phyloP scores from a whole-genome alignment of 305 asterid genomes.

The Ruellia speciosa region DNA sequence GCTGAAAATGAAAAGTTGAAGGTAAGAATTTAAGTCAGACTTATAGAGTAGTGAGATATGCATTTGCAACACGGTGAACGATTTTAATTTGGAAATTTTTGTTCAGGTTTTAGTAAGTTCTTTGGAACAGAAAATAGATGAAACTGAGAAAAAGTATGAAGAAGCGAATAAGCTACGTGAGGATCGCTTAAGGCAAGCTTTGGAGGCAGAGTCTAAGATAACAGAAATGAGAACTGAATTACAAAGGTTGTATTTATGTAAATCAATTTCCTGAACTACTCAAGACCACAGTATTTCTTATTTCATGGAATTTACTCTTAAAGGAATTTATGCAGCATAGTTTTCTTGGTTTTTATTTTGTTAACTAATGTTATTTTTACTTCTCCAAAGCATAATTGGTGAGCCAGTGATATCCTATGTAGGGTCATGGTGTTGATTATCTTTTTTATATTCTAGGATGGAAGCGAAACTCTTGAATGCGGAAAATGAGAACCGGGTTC shows the following conservation, averaged over 20 bases:
- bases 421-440: conserved; percentile 17
- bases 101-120: conserved; percentile 55
- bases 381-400: conserved; percentile 9
- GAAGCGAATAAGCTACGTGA: conserved; percentile 57
- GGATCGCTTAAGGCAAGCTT: conserved; percentile 58
- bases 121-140: conserved; percentile 62
- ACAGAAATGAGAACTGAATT: conserved; percentile 58
- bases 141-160: conserved; percentile 63
- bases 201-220: conserved; percentile 66
- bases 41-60: conserved; percentile 12
- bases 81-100: conserved; percentile 20
- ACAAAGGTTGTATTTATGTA: conserved; percentile 45
- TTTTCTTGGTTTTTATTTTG: conserved; percentile 7
- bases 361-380: conserved; percentile 3
- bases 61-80: conserved; percentile 21
- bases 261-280: conserved; percentile 18
- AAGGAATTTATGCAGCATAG: conserved; percentile 7
- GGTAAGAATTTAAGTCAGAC: conserved; percentile 31
- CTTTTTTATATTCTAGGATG: conserved; percentile 39
- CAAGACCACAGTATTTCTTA: neutral
- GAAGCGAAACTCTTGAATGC: conserved; percentile 67
- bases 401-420: neutral
- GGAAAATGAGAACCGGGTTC: conserved; percentile 53
- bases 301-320: neutral
- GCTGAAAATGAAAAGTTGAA: conserved; percentile 75